Evolutionary conservation across 1,284 basidiomycete species (phyloP).

Genomic region (Pholiota adiposa): DNA sequence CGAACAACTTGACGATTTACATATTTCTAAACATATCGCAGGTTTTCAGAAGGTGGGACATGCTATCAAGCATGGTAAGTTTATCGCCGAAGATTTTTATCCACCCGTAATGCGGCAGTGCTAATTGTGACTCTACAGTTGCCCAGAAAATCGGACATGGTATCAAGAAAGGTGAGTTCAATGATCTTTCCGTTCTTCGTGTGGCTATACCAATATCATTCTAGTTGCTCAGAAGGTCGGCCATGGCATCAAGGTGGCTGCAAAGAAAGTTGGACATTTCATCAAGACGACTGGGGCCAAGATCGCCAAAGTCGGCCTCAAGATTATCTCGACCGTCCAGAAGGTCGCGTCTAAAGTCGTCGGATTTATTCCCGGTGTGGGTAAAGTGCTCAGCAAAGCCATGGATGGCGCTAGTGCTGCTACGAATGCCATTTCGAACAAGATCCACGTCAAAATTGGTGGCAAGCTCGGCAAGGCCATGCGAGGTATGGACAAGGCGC

Average conservation of each 20-base stretch:
- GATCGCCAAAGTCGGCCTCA: too few relatives aligned
- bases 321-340: conserved; percentile 12
- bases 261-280: too few relatives aligned
- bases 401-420: not conserved
- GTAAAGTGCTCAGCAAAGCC: not conserved
- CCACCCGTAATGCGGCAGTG: too few relatives aligned
- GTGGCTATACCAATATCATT: not conserved
- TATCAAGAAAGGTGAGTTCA: not conserved
- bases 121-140: too few relatives aligned
- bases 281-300: too few relatives aligned
- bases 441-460: not conserved
- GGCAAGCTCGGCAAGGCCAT: not conserved
- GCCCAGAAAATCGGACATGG: conserved; percentile 9
- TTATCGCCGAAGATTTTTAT: not conserved
- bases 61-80: conserved; percentile 3
- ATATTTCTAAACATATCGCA: too few relatives aligned
- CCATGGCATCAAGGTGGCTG: conserved; percentile 3
- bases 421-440: not conserved
- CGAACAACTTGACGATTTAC: too few relatives aligned
- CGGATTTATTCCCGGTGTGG: conserved; percentile 17
- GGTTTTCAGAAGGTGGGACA: too few relatives aligned
- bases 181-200: not conserved
- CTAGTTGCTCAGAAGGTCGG: not conserved
- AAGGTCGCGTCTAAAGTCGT: conserved; percentile 10
- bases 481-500: not conserved